These are phyloP conservation scores for Zasmidium angulare DNA, from an alignment of 2,329 filamentous ascomycete genomes.

Conservation along the genomic window DNA sequence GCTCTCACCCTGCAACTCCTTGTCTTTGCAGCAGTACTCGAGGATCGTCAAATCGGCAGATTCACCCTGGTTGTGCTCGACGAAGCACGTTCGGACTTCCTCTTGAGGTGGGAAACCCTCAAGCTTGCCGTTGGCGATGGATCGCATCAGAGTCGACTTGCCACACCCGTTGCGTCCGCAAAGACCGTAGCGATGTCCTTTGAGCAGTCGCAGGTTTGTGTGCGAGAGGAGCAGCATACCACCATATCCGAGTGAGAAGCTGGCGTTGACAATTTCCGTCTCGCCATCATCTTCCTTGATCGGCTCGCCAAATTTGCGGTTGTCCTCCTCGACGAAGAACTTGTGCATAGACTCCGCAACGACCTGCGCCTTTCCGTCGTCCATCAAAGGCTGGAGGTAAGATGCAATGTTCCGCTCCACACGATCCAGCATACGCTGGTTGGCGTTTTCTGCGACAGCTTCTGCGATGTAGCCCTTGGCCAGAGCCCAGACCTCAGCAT, in stretches of 20 bases:
- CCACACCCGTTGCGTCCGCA: constrained; percentile 96
- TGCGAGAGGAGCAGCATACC: constrained; percentile 96
- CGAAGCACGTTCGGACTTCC: constrained; percentile 91
- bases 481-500: constrained; percentile 61
- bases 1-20: constrained; percentile 76
- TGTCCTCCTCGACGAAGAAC: constrained; percentile 78
- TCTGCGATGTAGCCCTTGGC: constrained; percentile 73
- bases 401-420: constrained; percentile 68
- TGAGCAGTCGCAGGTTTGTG: constrained; percentile 89
- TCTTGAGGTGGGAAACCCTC: constrained; percentile 95
- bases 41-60: constrained; percentile 95
- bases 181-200: constrained; percentile 95
- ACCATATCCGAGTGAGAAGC: constrained; percentile 96
- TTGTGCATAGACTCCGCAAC: constrained; percentile 73
- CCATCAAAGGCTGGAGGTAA: constrained; percentile 72
- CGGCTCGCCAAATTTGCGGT: constrained; percentile 81
- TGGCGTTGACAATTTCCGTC: constrained; percentile 93
- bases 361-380: constrained; percentile 60
- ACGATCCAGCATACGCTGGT: constrained; percentile 74
- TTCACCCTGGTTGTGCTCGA: constrained; percentile 98
- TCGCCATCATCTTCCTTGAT: constrained; percentile 89
- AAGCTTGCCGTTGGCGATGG: constrained; percentile 91
- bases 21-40: constrained; percentile 88
- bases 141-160: constrained; percentile 98
- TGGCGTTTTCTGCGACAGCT: constrained; percentile 85